Conservation (phyloP, 768 basidiomycete species). For the Rhizopogon vesiculosus region DNA sequence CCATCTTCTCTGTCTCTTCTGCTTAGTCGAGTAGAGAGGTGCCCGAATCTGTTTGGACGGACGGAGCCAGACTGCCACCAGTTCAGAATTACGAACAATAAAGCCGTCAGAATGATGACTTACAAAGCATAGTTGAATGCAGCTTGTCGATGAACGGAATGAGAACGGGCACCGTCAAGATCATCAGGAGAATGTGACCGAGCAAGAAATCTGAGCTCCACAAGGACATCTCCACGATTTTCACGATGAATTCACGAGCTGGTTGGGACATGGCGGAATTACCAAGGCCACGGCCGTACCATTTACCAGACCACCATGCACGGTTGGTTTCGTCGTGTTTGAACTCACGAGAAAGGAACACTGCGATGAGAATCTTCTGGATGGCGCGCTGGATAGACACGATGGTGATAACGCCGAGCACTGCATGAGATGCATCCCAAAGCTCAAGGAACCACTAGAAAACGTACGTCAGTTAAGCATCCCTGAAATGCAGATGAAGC, state of each 20-base stretch:
- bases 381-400: slow-evolving; percentile 89
- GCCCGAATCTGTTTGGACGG: slow-evolving; percentile 92
- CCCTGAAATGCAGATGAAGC: slow-evolving; percentile 18
- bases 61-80: slow-evolving; percentile 79
- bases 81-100: slow-evolving; percentile 6
- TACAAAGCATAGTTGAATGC: slow-evolving; percentile 92
- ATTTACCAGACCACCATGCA: slow-evolving; percentile 99
- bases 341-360: slow-evolving; percentile 94
- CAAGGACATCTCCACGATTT: slow-evolving; percentile 95
- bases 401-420: slow-evolving; percentile 86
- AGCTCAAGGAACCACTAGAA: slow-evolving; percentile 90
- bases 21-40: slow-evolving; percentile 91
- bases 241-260: slow-evolving; percentile 95
- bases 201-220: slow-evolving; percentile 96
- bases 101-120: slow-evolving; percentile 25
- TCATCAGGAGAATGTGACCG: slow-evolving; percentile 78
- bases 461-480: not conserved
- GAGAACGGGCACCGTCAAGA: slow-evolving; percentile 78
- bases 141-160: slow-evolving; percentile 85
- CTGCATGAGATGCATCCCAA: slow-evolving; percentile 96
- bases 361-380: slow-evolving; percentile 90
- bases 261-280: slow-evolving; percentile 92
- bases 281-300: slow-evolving; percentile 94
- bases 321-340: slow-evolving; percentile 98
- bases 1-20: slow-evolving; percentile 88